Conservation (phyloP, 768 basidiomycete species). For the Pleurotus giganteus region DNA sequence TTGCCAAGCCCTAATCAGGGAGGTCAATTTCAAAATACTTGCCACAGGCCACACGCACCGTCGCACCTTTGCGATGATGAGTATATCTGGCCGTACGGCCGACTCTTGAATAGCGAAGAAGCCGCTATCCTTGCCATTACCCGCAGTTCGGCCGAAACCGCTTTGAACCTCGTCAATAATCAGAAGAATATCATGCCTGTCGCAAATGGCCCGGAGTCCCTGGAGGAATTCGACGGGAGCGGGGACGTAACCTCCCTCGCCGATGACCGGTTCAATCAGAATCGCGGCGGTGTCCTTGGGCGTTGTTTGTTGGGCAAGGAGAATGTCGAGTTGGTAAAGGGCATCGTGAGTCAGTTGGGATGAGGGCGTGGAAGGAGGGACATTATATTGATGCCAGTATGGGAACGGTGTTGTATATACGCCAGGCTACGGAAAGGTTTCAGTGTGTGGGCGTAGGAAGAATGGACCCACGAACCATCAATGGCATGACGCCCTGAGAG, state of each 20-base stretch:
- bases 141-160: slow-evolving; percentile 76
- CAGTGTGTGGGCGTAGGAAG: neutral
- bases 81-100: slow-evolving; percentile 82
- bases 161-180: slow-evolving; percentile 88
- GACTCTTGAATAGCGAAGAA: slow-evolving; percentile 83
- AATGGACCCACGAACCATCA: slow-evolving; percentile 61
- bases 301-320: slow-evolving; percentile 73
- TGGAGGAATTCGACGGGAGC: slow-evolving; percentile 78
- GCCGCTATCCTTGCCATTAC: slow-evolving; percentile 41
- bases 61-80: slow-evolving; percentile 82
- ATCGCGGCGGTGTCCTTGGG: slow-evolving; percentile 92
- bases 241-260: slow-evolving; percentile 94
- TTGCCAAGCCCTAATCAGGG: slow-evolving; percentile 66
- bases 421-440: slow-evolving; percentile 57
- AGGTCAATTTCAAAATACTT: neutral
- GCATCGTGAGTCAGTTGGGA: slow-evolving; percentile 59
- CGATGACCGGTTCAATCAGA: slow-evolving; percentile 88
- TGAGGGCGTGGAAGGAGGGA: slow-evolving; percentile 52
- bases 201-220: slow-evolving; percentile 82
- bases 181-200: slow-evolving; percentile 80
- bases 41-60: neutral
- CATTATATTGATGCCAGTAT: slow-evolving; percentile 85
- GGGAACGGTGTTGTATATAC: slow-evolving; percentile 83
- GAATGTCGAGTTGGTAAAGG: slow-evolving; percentile 78
- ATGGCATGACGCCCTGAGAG: slow-evolving; percentile 70